Base-by-base conservation (phyloP, 2,329 filamentous ascomycete species). In the Samsoniella hepiali region DNA sequence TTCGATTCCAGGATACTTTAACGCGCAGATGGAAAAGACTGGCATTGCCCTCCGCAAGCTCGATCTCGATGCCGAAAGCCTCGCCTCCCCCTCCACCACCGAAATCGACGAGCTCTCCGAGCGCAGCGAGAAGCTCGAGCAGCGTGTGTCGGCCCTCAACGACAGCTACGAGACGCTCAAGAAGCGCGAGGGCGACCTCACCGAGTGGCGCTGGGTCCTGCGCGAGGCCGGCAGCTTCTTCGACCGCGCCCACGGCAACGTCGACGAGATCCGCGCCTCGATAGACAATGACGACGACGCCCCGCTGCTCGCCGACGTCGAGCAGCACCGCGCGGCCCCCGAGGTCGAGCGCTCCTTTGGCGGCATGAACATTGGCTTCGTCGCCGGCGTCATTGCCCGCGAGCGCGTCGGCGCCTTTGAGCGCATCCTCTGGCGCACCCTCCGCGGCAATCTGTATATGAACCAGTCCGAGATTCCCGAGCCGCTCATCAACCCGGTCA, bases 391-490 rank as follows among this genome's bases (percentile, higher is more conserved):
- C 70, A 98, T 99, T 70, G 87, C 91, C 44, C 88, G 95, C 62
- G 94, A 98, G 73, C 88, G 94, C 58, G 94, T 99, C 65, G 93
- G 89, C 15, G 91, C 94, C 32, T 99, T 99, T 74, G 96, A 99
- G 80, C 90, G 95, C 65, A 99, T 99, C 69, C 83, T 99, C 58
- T 99, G 95, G 95, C 88, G 95, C 72, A 97, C 96, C 0, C 86
- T 99, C 49, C 92, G 95, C 76, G 95, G 95, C 72, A 99, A 99
- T 77, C 81, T 99, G 67, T 99, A 98, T 84, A 99, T 99, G 95
- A 99, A 99, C 79, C 96, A 99, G 81, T 94, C 94, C 47, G 95
- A 99, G 82, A 99, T 99, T 66, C 89, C 93, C 8, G 94, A 99
- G 75, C 88, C 91, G 44, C 89, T 99, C 69, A 84, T 97, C 74